These are phyloP conservation scores for Gorgonomyces haynaldii DNA, from an alignment of 192 early-diverging fungal genomes.

Conservation along the genomic window DNA sequence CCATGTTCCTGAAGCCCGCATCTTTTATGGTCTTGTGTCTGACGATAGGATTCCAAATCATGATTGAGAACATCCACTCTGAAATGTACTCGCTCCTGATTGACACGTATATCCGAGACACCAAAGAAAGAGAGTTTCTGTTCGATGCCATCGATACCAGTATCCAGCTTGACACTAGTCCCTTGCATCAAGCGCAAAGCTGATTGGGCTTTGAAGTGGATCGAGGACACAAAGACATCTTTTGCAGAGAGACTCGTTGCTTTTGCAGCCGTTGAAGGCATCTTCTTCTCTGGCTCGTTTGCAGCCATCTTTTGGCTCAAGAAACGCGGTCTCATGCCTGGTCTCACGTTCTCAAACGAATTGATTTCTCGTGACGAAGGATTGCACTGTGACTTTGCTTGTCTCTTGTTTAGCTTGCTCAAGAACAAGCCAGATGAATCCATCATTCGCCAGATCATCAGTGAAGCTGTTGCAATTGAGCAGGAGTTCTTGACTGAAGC, in stretches of 20 bases:
- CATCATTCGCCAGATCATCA: conserved; percentile 56
- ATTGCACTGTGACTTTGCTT: conserved; percentile 95
- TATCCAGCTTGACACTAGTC: conserved; percentile 40
- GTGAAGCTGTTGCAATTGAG: conserved; percentile 85
- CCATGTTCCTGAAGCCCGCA: conserved; percentile 85
- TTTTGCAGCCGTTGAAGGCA: conserved; percentile 96
- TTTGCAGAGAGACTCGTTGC: conserved; percentile 90
- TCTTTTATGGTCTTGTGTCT: conserved; percentile 95
- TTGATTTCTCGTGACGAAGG: conserved; percentile 96
- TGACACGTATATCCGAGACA: conserved; percentile 80
- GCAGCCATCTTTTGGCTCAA: conserved; percentile 99
- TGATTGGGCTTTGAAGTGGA: conserved; percentile 94
- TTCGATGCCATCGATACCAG: conserved; percentile 81
- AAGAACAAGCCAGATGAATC: conserved; percentile 57
- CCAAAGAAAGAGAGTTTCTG: conserved; percentile 56
- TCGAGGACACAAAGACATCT: conserved; percentile 59
- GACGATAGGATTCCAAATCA: conserved; percentile 97
- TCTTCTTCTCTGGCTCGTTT: conserved; percentile 97
- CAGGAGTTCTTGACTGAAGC: conserved; percentile 93
- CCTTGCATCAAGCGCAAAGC: conserved; percentile 95
- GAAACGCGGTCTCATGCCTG: conserved; percentile 97
- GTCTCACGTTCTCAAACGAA: conserved; percentile 95
- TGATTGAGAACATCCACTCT: conserved; percentile 95
- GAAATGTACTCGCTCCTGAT: conserved; percentile 94
- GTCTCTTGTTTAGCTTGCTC: conserved; percentile 78